phyloP scores from a whole-genome alignment of 257 asterid genomes.

The Marsdenia floribunda region DNA sequence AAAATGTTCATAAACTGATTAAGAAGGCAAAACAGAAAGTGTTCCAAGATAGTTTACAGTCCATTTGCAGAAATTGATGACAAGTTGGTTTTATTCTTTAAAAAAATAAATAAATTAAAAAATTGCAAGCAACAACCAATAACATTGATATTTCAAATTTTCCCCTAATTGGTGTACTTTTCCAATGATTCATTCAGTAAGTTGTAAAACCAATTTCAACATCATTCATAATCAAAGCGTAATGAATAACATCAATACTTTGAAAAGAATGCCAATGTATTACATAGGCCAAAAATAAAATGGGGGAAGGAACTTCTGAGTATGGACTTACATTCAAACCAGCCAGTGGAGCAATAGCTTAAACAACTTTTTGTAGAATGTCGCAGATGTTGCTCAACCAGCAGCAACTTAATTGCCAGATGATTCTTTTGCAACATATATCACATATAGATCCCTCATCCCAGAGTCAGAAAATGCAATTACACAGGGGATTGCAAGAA shows the following conservation, averaged over 20 bases:
- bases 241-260: not conserved
- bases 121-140: not conserved
- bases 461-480: conserved; percentile 23
- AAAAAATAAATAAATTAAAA: too few relatives aligned
- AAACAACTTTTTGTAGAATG: conserved; percentile 18
- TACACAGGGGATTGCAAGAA: conserved; percentile 18
- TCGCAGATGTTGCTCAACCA: conserved; percentile 20
- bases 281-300: not conserved
- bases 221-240: not conserved
- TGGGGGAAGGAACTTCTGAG: not conserved
- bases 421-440: conserved; percentile 17
- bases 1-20: not conserved
- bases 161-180: not conserved
- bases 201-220: conserved; percentile 2
- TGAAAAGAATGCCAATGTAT: not conserved
- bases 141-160: not conserved
- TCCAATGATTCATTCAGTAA: not conserved
- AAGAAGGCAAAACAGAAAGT: not conserved
- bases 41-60: not conserved
- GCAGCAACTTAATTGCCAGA: conserved; percentile 22
- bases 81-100: not conserved
- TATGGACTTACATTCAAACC: conserved; percentile 18
- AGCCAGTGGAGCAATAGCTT: conserved; percentile 26
- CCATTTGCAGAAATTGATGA: not conserved
- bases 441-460: conserved; percentile 18